These are phyloP conservation scores for Stagonosporopsis cucurbitacearum DNA, from an alignment of 2,329 filamentous ascomycete genomes.

Conservation along the genomic window DNA sequence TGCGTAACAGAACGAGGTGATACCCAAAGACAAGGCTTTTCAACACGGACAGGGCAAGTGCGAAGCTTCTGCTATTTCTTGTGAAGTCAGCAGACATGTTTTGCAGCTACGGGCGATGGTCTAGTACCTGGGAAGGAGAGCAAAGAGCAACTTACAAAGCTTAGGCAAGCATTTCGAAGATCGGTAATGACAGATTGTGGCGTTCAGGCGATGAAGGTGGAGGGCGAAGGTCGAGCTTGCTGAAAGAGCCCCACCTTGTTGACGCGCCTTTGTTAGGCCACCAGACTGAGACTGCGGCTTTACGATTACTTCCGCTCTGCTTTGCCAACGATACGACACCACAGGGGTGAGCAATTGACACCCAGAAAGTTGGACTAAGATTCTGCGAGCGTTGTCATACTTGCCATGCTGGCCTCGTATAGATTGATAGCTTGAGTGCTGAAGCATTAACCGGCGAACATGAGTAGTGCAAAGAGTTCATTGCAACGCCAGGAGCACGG, in stretches of 20 bases:
- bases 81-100: too few relatives aligned
- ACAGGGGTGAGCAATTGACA: conserved; percentile 5
- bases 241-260: conserved; percentile 10
- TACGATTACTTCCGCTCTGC: conserved; percentile 10
- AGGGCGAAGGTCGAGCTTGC: conserved; percentile 1
- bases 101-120: too few relatives aligned
- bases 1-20: too few relatives aligned
- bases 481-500: conserved; percentile 7
- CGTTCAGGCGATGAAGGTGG: conserved; percentile 17
- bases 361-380: conserved; percentile 14
- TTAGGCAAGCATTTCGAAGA: neutral
- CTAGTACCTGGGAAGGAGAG: too few relatives aligned
- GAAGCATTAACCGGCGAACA: neutral
- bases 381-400: conserved; percentile 2
- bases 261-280: neutral
- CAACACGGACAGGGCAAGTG: neutral
- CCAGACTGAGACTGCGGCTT: neutral
- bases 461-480: neutral
- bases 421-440: neutral
- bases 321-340: conserved; percentile 2
- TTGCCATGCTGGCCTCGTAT: neutral
- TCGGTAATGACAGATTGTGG: neutral
- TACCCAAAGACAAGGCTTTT: neutral
- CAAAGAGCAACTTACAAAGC: too few relatives aligned
- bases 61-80: too few relatives aligned